phyloP scores from a whole-genome alignment of 768 basidiomycete species.

The Leccinum variicolor region DNA sequence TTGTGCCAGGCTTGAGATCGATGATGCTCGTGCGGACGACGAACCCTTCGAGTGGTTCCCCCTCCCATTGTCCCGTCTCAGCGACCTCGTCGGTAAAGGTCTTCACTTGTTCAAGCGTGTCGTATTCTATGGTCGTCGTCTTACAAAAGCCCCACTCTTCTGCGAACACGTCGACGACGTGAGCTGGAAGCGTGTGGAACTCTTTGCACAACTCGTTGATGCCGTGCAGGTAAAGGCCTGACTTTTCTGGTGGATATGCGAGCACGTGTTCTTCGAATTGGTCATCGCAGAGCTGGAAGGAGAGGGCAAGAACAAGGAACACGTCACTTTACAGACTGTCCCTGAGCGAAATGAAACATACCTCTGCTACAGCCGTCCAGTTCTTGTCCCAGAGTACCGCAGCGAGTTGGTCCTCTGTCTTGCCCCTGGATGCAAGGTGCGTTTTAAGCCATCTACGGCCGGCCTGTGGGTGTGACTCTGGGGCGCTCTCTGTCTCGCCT shows the following conservation, averaged over 20 bases:
- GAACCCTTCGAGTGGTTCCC: constrained; percentile 88
- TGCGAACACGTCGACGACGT: constrained; percentile 74
- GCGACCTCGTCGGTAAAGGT: constrained; percentile 68
- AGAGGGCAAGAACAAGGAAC: background rate
- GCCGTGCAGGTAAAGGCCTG: constrained; percentile 92
- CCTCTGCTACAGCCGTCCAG: constrained; percentile 92
- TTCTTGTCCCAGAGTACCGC: constrained; percentile 71
- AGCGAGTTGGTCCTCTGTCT: constrained; percentile 75
- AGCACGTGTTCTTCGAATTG: constrained; percentile 97
- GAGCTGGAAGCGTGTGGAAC: constrained; percentile 71
- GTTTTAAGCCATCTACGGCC: constrained; percentile 81
- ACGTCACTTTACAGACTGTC: background rate
- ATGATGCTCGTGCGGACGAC: constrained; percentile 79
- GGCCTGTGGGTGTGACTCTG: constrained; percentile 70
- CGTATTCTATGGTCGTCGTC: constrained; percentile 54
- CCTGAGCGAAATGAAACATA: constrained; percentile 31
- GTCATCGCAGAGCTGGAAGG: constrained; percentile 89
- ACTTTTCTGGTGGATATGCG: constrained; percentile 71
- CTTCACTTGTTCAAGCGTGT: constrained; percentile 64
- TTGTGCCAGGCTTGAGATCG: constrained; percentile 34
- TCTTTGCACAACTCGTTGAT: constrained; percentile 66
- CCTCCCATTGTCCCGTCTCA: constrained; percentile 73
- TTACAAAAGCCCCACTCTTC: constrained; percentile 88
- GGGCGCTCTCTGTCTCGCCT: constrained; percentile 46
- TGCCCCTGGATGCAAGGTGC: constrained; percentile 53